These are phyloP conservation scores for Candida methanosorbosa DNA, from an alignment of 805 yeast genomes.

Conservation along the genomic window DNA sequence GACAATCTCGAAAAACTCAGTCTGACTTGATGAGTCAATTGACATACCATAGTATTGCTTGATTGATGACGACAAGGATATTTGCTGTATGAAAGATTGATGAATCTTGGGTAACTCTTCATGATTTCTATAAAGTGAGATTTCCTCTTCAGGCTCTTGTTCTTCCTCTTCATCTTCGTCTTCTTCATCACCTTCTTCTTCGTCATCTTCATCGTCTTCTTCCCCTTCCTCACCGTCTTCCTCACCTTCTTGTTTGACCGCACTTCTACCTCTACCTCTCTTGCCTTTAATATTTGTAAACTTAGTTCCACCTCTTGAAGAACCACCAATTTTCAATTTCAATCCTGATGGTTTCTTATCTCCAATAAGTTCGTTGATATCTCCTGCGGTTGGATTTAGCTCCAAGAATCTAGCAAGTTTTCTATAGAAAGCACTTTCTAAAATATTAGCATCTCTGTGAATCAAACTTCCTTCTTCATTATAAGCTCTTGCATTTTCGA, in stretches of 20 bases:
- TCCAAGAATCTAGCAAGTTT: slow-evolving; percentile 27
- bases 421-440: slow-evolving; percentile 43
- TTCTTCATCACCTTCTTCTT: slow-evolving; percentile 1
- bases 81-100: slow-evolving; percentile 26
- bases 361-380: too few relatives aligned
- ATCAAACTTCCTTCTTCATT: slow-evolving; percentile 70
- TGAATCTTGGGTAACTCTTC: slow-evolving; percentile 5
- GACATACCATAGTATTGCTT: slow-evolving; percentile 13
- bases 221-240: slow-evolving; percentile 5
- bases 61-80: slow-evolving; percentile 26
- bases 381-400: slow-evolving; percentile 6
- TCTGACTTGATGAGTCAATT: slow-evolving; percentile 7
- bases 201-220: slow-evolving; percentile 6
- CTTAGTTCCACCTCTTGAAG: not conserved
- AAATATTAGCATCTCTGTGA: slow-evolving; percentile 57
- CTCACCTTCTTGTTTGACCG: slow-evolving; percentile 3
- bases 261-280: slow-evolving; percentile 3
- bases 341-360: not conserved
- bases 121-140: slow-evolving; percentile 2
- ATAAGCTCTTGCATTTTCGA: slow-evolving; percentile 69
- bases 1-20: slow-evolving; percentile 16
- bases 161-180: slow-evolving; percentile 6
- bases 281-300: slow-evolving; percentile 5
- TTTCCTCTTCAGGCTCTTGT: slow-evolving; percentile 14
- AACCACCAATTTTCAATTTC: not conserved